Evolutionary conservation across 164 flowering plant genomes (phyloP).

Genomic region (Cinnamomum micranthum): DNA sequence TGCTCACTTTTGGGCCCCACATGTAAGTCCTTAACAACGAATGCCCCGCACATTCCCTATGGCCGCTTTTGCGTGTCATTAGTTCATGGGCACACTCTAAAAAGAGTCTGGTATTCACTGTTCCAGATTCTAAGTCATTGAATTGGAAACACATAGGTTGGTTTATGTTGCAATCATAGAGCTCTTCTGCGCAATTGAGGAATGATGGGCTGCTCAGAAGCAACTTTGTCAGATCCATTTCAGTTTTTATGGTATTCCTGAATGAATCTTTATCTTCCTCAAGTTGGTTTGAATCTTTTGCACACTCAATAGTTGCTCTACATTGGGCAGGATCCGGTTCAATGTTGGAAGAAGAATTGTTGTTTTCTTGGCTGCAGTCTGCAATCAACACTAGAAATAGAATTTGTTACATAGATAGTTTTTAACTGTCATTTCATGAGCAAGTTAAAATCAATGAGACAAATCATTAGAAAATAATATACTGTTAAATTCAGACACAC

Average conservation of each 20-base stretch:
- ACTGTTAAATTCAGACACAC: background rate
- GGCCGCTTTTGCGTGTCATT: conserved; percentile 33
- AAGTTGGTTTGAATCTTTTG: conserved; percentile 22
- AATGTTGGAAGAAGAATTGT: conserved; percentile 17
- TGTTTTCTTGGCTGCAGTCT: conserved; percentile 22
- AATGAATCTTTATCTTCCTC: background rate
- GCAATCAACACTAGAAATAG: conserved; percentile 8
- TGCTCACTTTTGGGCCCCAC: conserved; percentile 3
- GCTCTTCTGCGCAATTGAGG: conserved; percentile 42
- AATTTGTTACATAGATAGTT: too few relatives aligned
- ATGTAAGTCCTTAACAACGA: background rate
- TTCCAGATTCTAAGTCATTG: conserved; percentile 11
- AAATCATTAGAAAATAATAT: too few relatives aligned
- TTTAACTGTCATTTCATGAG: too few relatives aligned
- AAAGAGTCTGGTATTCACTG: conserved; percentile 20
- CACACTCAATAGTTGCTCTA: conserved; percentile 9
- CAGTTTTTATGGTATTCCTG: conserved; percentile 7
- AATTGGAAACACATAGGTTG: conserved; percentile 13
- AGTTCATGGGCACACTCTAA: conserved; percentile 66
- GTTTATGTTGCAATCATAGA: conserved; percentile 31
- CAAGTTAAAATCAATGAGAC: too few relatives aligned
- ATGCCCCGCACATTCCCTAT: conserved; percentile 9
- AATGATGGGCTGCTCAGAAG: conserved; percentile 51
- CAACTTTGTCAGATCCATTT: conserved; percentile 20
- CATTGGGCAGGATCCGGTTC: conserved; percentile 8